Base-by-base conservation (phyloP, 768 basidiomycete genomes). In the Pisolithus orientalis region DNA sequence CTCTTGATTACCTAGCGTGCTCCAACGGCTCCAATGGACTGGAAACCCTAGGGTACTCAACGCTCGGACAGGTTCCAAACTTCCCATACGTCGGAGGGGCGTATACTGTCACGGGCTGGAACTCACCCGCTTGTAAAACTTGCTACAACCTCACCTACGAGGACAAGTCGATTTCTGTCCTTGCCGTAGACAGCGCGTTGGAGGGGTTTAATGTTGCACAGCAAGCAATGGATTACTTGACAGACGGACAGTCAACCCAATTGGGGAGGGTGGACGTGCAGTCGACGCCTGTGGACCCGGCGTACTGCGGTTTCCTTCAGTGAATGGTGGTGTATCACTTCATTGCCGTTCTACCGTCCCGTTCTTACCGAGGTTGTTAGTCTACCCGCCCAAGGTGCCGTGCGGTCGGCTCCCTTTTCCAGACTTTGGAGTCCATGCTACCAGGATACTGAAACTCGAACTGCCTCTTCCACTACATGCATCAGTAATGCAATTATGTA, bases 31-130 rank as follows among this genome's bases (percentile, higher is more conserved):
- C 65, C 24, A 68, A 81, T 50, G 83, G 83, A 13, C 68, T 85
- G 21, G 32, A 73, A 11, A 71, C 73, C 13, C 65, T 44, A 17
- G 72, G 61, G 25, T 84, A 71, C 65, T 72, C 66, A 4, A 82
- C 75, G 37, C 79, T 84, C 47, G 72, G 69, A 13, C 66, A 69
- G 37, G 64, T 86, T 28, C 82, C 83, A 2, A 67, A 65, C 44
- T 87, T 83, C 71, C 82, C 84, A 1, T 62, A 70, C 63, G 80
- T 86, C 59, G 83, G 81, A 29, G 83, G 78, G 1, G 78, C 73
- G 1, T 68, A 72, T 14, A 79, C 74, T 37, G 69, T 85, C 51
- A 64, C 63, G 6, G 76, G 74, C 27, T 84, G 68, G 65, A 72
- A 80, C 61, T 83, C 80, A 1, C 53, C 63, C 1, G 67, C 70